phyloP scores from a whole-genome alignment of 2,329 filamentous ascomycete species.

The Daldinia sp. region DNA sequence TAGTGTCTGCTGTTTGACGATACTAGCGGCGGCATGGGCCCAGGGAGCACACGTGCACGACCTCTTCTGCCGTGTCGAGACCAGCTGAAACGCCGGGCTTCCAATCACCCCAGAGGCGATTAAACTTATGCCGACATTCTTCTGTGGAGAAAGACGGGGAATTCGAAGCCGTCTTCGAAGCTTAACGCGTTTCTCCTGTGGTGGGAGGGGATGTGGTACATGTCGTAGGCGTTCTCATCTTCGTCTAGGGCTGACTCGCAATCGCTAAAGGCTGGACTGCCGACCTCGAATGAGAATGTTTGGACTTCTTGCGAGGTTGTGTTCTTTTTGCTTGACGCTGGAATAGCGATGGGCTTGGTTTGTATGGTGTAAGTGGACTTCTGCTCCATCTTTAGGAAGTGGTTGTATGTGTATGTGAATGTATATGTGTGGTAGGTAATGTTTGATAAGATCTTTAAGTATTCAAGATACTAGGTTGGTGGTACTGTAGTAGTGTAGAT shows the following conservation, averaged over 20 bases:
- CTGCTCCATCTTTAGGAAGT: conserved; percentile 28
- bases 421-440: conserved; percentile 21
- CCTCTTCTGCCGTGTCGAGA: not conserved
- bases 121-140: conserved; percentile 27
- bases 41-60: not conserved
- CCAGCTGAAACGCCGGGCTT: conserved; percentile 5
- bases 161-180: conserved; percentile 40
- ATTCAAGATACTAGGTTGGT: conserved; percentile 13
- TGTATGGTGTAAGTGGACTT: conserved; percentile 14
- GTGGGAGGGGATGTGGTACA: conserved; percentile 35
- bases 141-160: conserved; percentile 40
- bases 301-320: conserved; percentile 7
- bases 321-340: conserved; percentile 27
- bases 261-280: conserved; percentile 36
- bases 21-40: not conserved
- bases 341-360: conserved; percentile 37
- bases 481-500: conserved; percentile 11
- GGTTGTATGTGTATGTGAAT: conserved; percentile 1
- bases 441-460: not conserved
- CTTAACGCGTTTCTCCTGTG: conserved; percentile 40
- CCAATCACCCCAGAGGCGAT: not conserved
- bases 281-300: conserved; percentile 25
- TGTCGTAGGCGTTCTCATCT: conserved; percentile 37
- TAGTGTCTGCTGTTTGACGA: not conserved
- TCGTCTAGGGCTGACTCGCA: conserved; percentile 41